Evolutionary conservation across 371 early-diverging fungal genomes (phyloP).

Genomic region (Mucor irregularis): DNA sequence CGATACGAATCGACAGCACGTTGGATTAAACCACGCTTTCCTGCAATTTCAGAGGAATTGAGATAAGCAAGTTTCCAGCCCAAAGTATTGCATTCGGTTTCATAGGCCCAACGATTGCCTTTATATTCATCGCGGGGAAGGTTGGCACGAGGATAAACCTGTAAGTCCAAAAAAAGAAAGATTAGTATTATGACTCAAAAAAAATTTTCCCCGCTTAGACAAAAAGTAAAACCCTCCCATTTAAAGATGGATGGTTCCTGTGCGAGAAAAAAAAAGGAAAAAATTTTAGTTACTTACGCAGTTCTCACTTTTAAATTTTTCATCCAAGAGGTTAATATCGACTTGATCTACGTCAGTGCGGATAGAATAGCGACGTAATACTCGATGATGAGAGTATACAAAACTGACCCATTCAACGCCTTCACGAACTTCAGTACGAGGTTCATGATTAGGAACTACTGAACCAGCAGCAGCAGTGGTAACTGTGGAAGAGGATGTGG

Average conservation of each 20-base stretch:
- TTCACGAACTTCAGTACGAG: conserved; percentile 32
- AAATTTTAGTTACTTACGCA: no score
- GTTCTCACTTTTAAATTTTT: conserved; percentile 31
- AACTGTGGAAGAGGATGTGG: background rate
- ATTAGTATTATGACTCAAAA: background rate
- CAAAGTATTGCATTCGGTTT: conserved; percentile 35
- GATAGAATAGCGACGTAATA: conserved; percentile 63
- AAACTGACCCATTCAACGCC: conserved; percentile 68
- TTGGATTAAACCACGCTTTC: conserved; percentile 89
- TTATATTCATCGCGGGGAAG: conserved; percentile 63
- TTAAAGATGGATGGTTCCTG: no score
- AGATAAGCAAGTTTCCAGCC: conserved; percentile 57
- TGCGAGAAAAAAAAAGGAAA: no score
- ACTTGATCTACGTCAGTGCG: conserved; percentile 78
- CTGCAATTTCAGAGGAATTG: conserved; percentile 77
- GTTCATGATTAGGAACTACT: conserved; percentile 28
- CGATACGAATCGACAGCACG: conserved; percentile 93
- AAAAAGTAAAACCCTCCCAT: no score
- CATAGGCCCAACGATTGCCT: conserved; percentile 70
- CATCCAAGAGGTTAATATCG: conserved; percentile 24
- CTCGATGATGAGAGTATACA: conserved; percentile 61
- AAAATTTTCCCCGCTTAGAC: no score
- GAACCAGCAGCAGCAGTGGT: conserved; percentile 6
- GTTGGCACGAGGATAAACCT: conserved; percentile 69
- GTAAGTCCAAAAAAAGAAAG: background rate